phyloP scores from a whole-genome alignment of 257 asterid species.

The Solanum okadae region DNA sequence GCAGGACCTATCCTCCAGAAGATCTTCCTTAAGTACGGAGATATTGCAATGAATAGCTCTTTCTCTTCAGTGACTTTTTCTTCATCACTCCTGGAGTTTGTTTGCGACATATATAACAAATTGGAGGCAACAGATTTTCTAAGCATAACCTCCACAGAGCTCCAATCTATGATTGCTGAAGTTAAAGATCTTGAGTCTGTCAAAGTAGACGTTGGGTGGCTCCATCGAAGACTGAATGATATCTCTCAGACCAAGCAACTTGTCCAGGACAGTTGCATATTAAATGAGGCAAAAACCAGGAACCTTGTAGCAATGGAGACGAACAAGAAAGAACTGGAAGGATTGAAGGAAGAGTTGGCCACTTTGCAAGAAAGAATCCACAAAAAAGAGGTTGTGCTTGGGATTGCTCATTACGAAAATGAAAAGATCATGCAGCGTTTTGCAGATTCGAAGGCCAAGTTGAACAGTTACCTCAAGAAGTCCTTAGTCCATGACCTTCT shows the following conservation, averaged over 20 bases:
- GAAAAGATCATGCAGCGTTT: neutral
- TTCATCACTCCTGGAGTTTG: neutral
- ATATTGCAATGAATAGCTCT: slow-evolving; percentile 2
- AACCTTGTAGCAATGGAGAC: neutral
- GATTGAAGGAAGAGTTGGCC: neutral
- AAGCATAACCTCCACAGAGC: neutral
- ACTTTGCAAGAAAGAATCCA: neutral
- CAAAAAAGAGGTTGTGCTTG: neutral
- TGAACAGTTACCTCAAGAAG: neutral
- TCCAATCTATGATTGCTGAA: neutral
- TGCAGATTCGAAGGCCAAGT: neutral
- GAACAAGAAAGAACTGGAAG: neutral
- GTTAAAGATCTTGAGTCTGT: neutral
- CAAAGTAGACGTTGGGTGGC: slow-evolving; percentile 12
- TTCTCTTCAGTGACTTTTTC: neutral
- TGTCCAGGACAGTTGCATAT: neutral
- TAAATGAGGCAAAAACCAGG: neutral
- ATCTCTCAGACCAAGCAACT: neutral
- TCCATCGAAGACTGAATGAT: neutral
- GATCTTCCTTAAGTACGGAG: slow-evolving; percentile 3
- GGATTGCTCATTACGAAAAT: neutral
- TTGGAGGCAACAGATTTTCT: neutral
- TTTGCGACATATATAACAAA: neutral
- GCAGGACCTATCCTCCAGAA: neutral
- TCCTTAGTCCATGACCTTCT: neutral